Conservation (phyloP, 2,329 filamentous ascomycete genomes). For the Talaromyces amestolkiae region DNA sequence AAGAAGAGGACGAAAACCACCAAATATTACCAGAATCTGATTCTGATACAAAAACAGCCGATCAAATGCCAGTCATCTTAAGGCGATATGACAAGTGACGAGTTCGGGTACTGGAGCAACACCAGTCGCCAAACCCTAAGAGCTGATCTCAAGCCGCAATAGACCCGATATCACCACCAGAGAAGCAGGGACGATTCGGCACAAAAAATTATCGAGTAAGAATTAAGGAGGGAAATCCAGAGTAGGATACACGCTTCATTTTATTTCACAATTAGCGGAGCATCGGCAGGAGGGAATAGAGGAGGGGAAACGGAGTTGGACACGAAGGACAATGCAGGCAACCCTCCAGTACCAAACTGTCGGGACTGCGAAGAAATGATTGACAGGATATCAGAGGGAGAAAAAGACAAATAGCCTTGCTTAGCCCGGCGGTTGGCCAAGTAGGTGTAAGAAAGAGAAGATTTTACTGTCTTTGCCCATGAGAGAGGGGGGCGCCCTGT, state of each 20-base stretch:
- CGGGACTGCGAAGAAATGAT: conserved; percentile 13
- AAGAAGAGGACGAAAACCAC: conserved; percentile 6
- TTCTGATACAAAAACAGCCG: background rate
- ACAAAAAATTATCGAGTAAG: background rate
- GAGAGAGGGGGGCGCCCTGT: conserved; percentile 9
- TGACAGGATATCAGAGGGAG: conserved; percentile 18
- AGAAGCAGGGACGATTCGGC: background rate
- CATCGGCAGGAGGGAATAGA: conserved; percentile 9
- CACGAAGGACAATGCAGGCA: conserved; percentile 4
- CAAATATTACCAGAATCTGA: conserved; percentile 4
- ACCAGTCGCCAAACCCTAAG: background rate
- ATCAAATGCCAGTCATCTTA: conserved; percentile 8
- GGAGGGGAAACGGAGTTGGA: background rate
- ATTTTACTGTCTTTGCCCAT: conserved; percentile 3
- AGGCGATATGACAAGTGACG: background rate
- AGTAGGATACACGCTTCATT: conserved; percentile 10
- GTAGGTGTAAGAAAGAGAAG: background rate
- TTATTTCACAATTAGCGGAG: conserved; percentile 9
- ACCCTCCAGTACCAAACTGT: conserved; percentile 22
- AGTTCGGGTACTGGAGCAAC: background rate
- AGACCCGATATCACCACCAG: background rate
- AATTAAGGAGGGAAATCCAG: background rate
- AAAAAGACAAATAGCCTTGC: conserved; percentile 10
- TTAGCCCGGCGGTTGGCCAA: conserved; percentile 16
- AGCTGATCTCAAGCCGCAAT: background rate